Evolutionary conservation across 345 rosid genomes (phyloP), one percentile per base, ranked within the genome.

Genomic region (Eutrema heterophyllum): DNA sequence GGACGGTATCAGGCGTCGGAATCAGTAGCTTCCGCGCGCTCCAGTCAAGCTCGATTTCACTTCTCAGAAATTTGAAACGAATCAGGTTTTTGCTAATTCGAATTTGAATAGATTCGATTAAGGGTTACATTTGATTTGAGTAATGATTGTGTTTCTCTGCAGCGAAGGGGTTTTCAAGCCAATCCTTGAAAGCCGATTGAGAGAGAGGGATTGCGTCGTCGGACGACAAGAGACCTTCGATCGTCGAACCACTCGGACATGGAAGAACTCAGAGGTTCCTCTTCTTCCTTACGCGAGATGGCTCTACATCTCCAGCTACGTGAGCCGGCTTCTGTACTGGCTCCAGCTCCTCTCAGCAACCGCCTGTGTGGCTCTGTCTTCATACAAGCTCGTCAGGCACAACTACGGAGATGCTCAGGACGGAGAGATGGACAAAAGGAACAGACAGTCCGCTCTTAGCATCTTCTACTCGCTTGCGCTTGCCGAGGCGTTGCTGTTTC

Each of bases 281-380:
- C 81, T 93, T 55, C 79, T 93, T 9, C 92, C 98, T 0, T 90
- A 89, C 38, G 87, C 81, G 14, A 79, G 69, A 75, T 90, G 98
- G 98, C 67, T 87, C 48, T 91, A 82, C 70, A 83, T 85, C 5
- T 75, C 96, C 11, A 82, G 84, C 73, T 83, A 91, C 32, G 77
- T 91, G 49, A 91, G 98, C 70, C 84, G 83, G 53, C 77, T 91
- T 65, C 86, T 93, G 35, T 83, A 89, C 56, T 91, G 98, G 98
- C 97, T 93, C 33, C 97, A 93, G 79, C 84, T 93, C 56, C 79
- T 88, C 16, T 91, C 98, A 5, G 98, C 96, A 7, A 74, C 80
- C 1, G 83, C 92, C 21, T 93, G 96, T 27, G 52, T 91, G 18
- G 86, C 75, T 76, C 83, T 93, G 1, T 91, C 98, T 51, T 71